phyloP scores from a whole-genome alignment of 2,329 filamentous ascomycete genomes.

The Diaporthe australafricana region DNA sequence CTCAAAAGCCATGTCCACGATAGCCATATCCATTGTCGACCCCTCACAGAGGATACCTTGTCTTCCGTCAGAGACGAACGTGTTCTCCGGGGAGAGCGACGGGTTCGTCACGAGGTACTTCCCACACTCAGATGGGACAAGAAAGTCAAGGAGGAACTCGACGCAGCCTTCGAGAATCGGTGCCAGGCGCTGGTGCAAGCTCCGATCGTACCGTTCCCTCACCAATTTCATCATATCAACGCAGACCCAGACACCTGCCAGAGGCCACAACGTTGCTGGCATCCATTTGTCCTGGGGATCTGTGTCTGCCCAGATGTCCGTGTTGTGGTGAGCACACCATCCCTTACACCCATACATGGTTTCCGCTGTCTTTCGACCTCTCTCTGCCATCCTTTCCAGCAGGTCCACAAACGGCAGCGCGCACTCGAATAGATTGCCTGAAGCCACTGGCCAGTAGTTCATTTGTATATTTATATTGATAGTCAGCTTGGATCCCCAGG shows the following conservation, averaged over 20 bases:
- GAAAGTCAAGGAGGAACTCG: slow-evolving; percentile 47
- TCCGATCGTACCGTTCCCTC: slow-evolving; percentile 41
- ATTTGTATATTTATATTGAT: slow-evolving; percentile 65
- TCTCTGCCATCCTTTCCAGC: slow-evolving; percentile 50
- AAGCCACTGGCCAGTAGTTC: slow-evolving; percentile 61
- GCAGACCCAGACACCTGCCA: slow-evolving; percentile 45
- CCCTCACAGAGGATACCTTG: slow-evolving; percentile 54
- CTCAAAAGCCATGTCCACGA: slow-evolving; percentile 47
- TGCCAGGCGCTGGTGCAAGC: slow-evolving; percentile 42
- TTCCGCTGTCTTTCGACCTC: slow-evolving; percentile 46
- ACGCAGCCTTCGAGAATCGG: slow-evolving; percentile 46
- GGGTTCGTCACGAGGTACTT: slow-evolving; percentile 47
- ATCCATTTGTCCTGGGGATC: slow-evolving; percentile 49
- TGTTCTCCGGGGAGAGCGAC: slow-evolving; percentile 51
- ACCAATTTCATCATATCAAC: slow-evolving; percentile 46
- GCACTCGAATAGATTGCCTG: slow-evolving; percentile 45
- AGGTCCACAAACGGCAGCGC: slow-evolving; percentile 53
- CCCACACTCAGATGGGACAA: slow-evolving; percentile 41
- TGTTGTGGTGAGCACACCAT: slow-evolving; percentile 52
- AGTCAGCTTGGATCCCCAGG: slow-evolving; percentile 62
- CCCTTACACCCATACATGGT: slow-evolving; percentile 49
- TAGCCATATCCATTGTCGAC: slow-evolving; percentile 59
- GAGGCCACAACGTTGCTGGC: slow-evolving; percentile 45
- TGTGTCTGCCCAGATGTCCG: slow-evolving; percentile 51
- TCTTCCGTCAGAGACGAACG: slow-evolving; percentile 47